Percentiles rank a stretch among this genome's conserved stretches.
These are phyloP conservation scores for Brassica juncea DNA, from an alignment of 345 rosid species.

Conservation along the genomic window DNA sequence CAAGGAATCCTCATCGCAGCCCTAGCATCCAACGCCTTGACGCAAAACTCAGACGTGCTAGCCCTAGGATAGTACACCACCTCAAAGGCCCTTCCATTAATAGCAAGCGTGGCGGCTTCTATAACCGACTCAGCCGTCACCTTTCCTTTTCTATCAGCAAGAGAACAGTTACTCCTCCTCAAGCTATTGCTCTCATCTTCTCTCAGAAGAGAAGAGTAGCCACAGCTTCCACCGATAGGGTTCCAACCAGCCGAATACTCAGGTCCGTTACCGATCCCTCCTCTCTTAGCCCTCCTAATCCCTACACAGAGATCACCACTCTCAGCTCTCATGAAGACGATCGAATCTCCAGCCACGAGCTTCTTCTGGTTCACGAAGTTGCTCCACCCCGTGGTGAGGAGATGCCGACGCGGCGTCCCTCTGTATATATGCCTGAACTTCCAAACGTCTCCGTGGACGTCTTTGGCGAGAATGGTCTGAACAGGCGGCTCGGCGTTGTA, in stretches of 20 bases:
- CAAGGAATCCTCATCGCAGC: slow-evolving; percentile 77
- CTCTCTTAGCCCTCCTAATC: slow-evolving; percentile 85
- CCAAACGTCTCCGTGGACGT: slow-evolving; percentile 89
- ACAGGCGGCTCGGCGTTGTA: slow-evolving; percentile 91
- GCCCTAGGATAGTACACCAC: slow-evolving; percentile 85
- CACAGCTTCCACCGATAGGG: slow-evolving; percentile 52
- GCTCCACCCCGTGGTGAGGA: slow-evolving; percentile 98
- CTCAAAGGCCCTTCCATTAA: slow-evolving; percentile 68
- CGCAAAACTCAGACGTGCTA: slow-evolving; percentile 82
- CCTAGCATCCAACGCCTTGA: slow-evolving; percentile 63
- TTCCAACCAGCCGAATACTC: slow-evolving; percentile 77
- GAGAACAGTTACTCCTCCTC: slow-evolving; percentile 44
- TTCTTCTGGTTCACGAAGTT: slow-evolving; percentile 97
- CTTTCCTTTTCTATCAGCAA: slow-evolving; percentile 51
- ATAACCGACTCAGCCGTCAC: slow-evolving; percentile 65
- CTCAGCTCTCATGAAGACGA: slow-evolving; percentile 80
- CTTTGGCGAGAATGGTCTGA: slow-evolving; percentile 89
- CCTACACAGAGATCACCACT: slow-evolving; percentile 95
- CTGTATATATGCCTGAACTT: slow-evolving; percentile 95
- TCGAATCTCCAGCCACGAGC: slow-evolving; percentile 94
- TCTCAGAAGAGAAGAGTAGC: slow-evolving; percentile 49
- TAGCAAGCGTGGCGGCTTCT: slow-evolving; percentile 71
- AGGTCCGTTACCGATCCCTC: slow-evolving; percentile 72
- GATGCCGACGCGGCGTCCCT: slow-evolving; percentile 95
- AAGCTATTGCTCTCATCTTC: slow-evolving; percentile 57